Conservation (phyloP, 345 rosid genomes). For the Arabis hirsuta region DNA sequence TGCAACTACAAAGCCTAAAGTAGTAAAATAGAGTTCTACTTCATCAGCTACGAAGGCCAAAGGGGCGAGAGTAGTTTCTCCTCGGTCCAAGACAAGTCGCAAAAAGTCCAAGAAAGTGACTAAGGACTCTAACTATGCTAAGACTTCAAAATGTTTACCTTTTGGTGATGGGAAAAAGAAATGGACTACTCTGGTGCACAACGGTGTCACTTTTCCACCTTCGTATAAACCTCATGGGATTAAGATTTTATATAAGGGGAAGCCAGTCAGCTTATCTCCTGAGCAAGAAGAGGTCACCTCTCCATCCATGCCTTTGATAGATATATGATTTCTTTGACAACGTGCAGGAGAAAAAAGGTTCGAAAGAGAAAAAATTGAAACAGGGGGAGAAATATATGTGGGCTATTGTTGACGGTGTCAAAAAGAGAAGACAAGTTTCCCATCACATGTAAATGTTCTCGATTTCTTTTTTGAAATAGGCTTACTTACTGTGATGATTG, state of each 20-base stretch:
- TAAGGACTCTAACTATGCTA: slow-evolving; percentile 60
- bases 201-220: slow-evolving; percentile 92
- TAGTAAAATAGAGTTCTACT: slow-evolving; percentile 47
- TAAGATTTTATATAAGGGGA: slow-evolving; percentile 73
- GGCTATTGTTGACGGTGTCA: slow-evolving; percentile 90
- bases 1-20: slow-evolving; percentile 50
- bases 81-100: slow-evolving; percentile 52
- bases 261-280: slow-evolving; percentile 68
- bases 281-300: slow-evolving; percentile 75
- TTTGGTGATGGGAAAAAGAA: slow-evolving; percentile 87
- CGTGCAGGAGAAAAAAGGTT: slow-evolving; percentile 75
- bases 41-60: slow-evolving; percentile 50
- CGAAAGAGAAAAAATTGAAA: slow-evolving; percentile 70
- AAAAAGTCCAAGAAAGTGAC: slow-evolving; percentile 57
- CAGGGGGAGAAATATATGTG: slow-evolving; percentile 91
- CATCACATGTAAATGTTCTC: neutral
- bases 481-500: slow-evolving; percentile 10
- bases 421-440: slow-evolving; percentile 76
- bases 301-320: slow-evolving; percentile 6
- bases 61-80: slow-evolving; percentile 49
- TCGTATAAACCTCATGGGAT: slow-evolving; percentile 79
- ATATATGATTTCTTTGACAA: no score
- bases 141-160: slow-evolving; percentile 62
- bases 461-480: slow-evolving; percentile 22
- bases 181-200: slow-evolving; percentile 90